Base-by-base conservation (phyloP, 2,329 filamentous ascomycete species). In the Neofusicoccum laricinum region DNA sequence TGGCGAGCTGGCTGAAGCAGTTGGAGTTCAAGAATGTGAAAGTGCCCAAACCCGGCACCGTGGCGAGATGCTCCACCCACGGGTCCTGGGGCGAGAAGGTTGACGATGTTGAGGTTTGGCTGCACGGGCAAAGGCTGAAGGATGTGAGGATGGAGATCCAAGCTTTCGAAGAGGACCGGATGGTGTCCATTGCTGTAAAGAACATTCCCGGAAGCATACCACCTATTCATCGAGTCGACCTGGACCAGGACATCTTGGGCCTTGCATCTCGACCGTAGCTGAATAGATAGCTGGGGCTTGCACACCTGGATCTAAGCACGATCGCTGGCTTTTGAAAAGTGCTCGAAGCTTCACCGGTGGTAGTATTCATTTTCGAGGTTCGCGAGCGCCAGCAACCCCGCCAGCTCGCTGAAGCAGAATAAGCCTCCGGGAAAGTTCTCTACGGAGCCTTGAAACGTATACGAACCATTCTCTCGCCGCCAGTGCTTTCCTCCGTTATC, bases 1-100 rank as follows among this genome's bases (percentile, higher is more conserved):
- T 93, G 8, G 91, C 91, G 0, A 80, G 81, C 3, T 94, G 91
- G 91, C 80, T 94, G 55, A 80, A 79, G 58, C 85, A 90, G 57
- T 78, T 93, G 8, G 88, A 93, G 70, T 91, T 94, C 72, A 79
- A 82, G 65, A 78, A 82, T 55, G 89, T 91, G 61, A 79, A 81
- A 58, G 84, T 88, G 55, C 88, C 88, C 12, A 73, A 68, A 15
- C 71, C 78, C 0, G 81, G 79, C 2, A 75, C 73, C 0, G 74
- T 75, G 0, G 74, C 80, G 10, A 71, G 79, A 32, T 82, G 79
- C 68, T 77, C 75, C 36, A 80, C 77, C 41, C 68, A 77, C 66
- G 80, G 80, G 0, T 71, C 71, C 0, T 83, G 80, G 81, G 81
- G 80, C 10, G 80, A 80, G 66, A 75, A 77, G 30, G 72, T 81